Evolutionary conservation across 2,329 filamentous ascomycete species (phyloP), one percentile per base, ranked within the genome.

Genomic region (Dothistroma septosporum): DNA sequence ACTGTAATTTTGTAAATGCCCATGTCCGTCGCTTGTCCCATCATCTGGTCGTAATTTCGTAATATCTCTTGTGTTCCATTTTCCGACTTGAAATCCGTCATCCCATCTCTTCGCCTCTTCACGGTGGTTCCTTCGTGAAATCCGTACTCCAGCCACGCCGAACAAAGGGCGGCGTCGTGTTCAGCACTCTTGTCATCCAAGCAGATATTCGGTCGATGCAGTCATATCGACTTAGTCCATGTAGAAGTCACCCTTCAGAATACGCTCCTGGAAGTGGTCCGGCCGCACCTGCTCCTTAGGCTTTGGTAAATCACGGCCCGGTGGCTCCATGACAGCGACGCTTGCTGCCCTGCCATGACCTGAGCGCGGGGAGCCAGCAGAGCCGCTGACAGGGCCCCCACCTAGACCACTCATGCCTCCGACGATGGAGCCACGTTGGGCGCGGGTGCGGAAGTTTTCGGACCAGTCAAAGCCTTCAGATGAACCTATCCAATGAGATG

Each of bases 391-490:
- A 46, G 75, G 68, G 59, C 70, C 69, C 46, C 72, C 66, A 61
- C 59, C 56, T 19, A 58, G 61, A 9, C 62, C 59, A 60, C 85
- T 82, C 54, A 80, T 75, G 68, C 81, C 82, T 48, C 82, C 77
- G 61, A 87, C 82, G 70, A 86, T 88, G 16, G 72, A 79, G 48
- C 74, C 74, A 77, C 91, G 92, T 80, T 96, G 91, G 70, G 92
- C 92, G 74, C 92, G 89, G 72, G 87, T 89, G 77, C 92, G 91
- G 82, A 97, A 86, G 80, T 96, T 92, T 81, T 97, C 93, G 74
- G 91, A 91, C 89, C 93, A 96, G 79, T 96, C 96, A 84, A 95
- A 96, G 76, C 90, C 91, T 83, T 94, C 91, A 83, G 91, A 89
- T 92, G 85, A 78, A 77, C 82, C 84, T 80, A 77, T 76, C 75